Base-by-base conservation (phyloP, 352 stramenopile species). In the Phytopythium litorale region DNA sequence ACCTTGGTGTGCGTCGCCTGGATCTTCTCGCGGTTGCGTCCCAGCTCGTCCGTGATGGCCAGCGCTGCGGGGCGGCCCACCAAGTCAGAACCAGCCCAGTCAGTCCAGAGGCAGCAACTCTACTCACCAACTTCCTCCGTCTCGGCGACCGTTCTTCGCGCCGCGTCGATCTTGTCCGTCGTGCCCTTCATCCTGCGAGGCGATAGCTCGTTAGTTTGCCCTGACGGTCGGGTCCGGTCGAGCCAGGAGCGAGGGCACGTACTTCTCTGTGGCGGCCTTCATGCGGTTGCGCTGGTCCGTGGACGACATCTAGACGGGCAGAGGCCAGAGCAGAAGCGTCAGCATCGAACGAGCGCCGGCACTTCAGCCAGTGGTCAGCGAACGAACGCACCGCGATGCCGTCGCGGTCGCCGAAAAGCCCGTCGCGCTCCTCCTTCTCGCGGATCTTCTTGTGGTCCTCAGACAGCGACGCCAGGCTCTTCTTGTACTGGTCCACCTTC, bases 401-500 rank as follows among this genome's bases (percentile, higher is more conserved):
- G 64, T 91, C 81, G 19, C 81, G 76, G 56, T 92, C 79, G n/a
- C 87, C 84, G 62, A 95, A 94, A 35, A 95, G 77, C 25, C 87
- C 87, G 58, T 92, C 79, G 21, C 86, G 79, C 57, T 95, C 87
- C 60, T 94, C 87, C 52, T 91, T 91, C 25, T 92, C 87, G 13
- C 81, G 77, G 53, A 94, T 92, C 64, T 72, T 79, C 70, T 88
- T 94, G 63, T 92, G 81, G 43, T 95, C 87, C 7, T 81, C 77
- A 12, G 76, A 75, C n/a, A 95, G 68, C 40, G 84, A 91, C n/a
- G 79, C 83, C 50, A 95, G 67, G 42, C 83, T 94, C 67, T 95
- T 95, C 65, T 92, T 92, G 79, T 95, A 95, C 71, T 95, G 87
- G 58, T 93, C 84, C 40, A 95, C 84, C 56, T 95, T 95, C 72